These are phyloP conservation scores for Paracamarosporium sp. DNA, from an alignment of 2,329 filamentous ascomycete species.

Conservation along the genomic window DNA sequence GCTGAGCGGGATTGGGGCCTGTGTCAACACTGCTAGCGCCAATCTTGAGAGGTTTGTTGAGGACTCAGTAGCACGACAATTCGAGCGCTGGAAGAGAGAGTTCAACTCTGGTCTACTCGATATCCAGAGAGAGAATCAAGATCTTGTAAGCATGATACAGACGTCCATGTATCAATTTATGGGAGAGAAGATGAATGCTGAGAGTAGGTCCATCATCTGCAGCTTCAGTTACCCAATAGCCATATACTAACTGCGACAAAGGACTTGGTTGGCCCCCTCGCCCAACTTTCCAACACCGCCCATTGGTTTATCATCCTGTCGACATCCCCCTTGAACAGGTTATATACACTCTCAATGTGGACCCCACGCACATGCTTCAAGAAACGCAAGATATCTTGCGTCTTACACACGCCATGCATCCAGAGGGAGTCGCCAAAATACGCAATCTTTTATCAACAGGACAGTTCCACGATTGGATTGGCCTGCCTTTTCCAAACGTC, in stretches of 20 bases:
- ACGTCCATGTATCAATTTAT: not conserved
- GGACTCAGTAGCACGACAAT: not conserved
- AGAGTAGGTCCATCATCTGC: not conserved
- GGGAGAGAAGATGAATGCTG: not conserved
- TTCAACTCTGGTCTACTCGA: not conserved
- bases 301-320: not conserved
- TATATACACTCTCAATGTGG: not conserved
- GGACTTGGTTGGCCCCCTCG: not conserved
- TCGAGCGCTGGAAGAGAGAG: not conserved
- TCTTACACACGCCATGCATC: not conserved
- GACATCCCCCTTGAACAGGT: not conserved
- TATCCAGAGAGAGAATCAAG: not conserved
- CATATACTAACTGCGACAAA: not conserved
- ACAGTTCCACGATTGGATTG: not conserved
- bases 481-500: not conserved
- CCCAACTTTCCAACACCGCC: not conserved
- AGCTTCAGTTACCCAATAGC: not conserved
- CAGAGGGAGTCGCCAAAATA: not conserved
- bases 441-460: not conserved
- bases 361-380: not conserved
- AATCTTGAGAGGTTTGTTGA: not conserved
- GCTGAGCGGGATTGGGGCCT: not conserved
- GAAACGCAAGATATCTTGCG: not conserved
- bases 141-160: not conserved
- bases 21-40: not conserved